A percentile compares a stretch with the other conserved stretches of the same genome.
Conservation (phyloP, 2,329 filamentous ascomycete species). For the Daldinia sp. region DNA sequence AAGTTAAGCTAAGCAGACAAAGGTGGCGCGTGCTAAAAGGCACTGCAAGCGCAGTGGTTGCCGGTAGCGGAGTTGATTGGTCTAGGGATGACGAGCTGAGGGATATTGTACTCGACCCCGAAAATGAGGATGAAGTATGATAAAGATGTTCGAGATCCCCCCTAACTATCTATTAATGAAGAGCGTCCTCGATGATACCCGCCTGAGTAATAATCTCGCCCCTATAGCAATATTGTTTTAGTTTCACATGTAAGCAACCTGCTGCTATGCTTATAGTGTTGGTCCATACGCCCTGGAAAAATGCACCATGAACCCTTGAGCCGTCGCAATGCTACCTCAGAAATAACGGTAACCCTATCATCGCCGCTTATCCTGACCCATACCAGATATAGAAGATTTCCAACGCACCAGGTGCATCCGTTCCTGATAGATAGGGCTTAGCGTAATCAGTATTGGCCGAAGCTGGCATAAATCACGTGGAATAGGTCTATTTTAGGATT, state of each 20-base stretch:
- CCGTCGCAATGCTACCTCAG: background rate
- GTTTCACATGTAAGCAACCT: background rate
- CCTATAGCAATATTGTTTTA: conserved; percentile 1
- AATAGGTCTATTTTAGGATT: conserved; percentile 29
- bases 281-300: background rate
- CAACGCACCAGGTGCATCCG: conserved; percentile 16
- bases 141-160: background rate
- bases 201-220: conserved; percentile 3
- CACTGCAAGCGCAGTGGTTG: conserved; percentile 79
- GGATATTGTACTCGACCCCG: conserved; percentile 75
- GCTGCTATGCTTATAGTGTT: background rate
- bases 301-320: background rate
- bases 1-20: conserved; percentile 69
- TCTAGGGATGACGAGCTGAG: conserved; percentile 71
- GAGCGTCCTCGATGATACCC: conserved; percentile 17
- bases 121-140: conserved; percentile 51
- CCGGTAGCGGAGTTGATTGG: conserved; percentile 86
- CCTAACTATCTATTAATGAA: background rate
- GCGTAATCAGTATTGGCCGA: conserved; percentile 31
- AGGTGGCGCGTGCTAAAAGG: conserved; percentile 80
- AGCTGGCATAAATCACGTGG: conserved; percentile 36
- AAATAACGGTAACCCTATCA: conserved; percentile 1
- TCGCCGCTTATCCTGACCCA: conserved; percentile 18
- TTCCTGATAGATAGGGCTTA: conserved; percentile 42
- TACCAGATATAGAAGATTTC: conserved; percentile 11